These are phyloP conservation scores for Deakozyma indianensis DNA, from an alignment of 805 yeast species.

Conservation along the genomic window DNA sequence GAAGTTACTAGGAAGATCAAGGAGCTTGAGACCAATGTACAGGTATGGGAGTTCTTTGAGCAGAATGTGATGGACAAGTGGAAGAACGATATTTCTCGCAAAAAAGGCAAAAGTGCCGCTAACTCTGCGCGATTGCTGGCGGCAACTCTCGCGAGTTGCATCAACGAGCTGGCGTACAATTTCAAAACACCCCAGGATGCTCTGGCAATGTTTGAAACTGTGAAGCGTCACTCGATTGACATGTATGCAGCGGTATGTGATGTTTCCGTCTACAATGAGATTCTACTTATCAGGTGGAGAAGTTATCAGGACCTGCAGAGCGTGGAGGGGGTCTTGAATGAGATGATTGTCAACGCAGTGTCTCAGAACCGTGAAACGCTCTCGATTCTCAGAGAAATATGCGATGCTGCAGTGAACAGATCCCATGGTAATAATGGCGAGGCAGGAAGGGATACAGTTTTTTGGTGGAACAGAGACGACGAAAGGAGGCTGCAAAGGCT, in stretches of 20 bases:
- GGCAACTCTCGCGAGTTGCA: not conserved
- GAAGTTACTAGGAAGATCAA: not conserved
- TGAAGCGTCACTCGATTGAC: constrained; percentile 19
- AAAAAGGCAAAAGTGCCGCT: not conserved
- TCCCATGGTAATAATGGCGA: not conserved
- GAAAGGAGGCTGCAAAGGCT: not conserved
- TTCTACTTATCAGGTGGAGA: constrained; percentile 21
- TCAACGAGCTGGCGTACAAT: not conserved
- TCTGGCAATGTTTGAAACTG: constrained; percentile 20
- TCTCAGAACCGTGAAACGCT: not conserved
- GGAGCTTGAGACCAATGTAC: not conserved
- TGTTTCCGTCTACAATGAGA: constrained; percentile 22
- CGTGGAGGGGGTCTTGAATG: not conserved
- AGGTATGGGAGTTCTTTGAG: not conserved
- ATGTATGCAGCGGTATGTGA: constrained; percentile 23
- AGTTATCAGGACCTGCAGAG: constrained; percentile 18
- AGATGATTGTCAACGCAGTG: not conserved
- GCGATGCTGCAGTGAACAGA: not conserved
- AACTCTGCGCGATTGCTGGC: not conserved
- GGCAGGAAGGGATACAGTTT: not conserved
- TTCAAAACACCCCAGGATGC: constrained; percentile 11
- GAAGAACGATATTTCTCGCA: not conserved
- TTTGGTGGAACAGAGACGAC: not conserved
- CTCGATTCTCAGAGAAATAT: not conserved
- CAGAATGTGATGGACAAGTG: not conserved